Conservation (phyloP, 73 alveolate species). For the Uronychia binucleata region DNA sequence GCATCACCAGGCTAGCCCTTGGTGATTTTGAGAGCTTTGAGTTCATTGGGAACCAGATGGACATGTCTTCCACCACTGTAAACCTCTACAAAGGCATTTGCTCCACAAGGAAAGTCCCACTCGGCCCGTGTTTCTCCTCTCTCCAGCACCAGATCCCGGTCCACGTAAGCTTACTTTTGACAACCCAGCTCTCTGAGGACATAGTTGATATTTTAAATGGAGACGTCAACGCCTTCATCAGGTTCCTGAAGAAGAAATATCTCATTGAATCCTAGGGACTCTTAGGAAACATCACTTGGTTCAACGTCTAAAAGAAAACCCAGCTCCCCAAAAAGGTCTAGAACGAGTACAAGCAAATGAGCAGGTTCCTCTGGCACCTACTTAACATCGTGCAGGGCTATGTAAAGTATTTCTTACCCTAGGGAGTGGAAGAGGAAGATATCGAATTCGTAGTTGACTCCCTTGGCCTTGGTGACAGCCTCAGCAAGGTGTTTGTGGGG, state of each 20-base stretch:
- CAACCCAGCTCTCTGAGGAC: background rate
- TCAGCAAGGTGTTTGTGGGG: background rate
- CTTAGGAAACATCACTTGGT: background rate
- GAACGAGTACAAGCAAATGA: background rate
- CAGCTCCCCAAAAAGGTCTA: background rate
- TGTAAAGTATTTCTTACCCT: background rate
- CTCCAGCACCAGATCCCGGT: background rate
- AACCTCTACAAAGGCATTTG: background rate
- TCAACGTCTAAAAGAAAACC: background rate
- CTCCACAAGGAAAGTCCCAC: background rate
- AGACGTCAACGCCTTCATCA: background rate
- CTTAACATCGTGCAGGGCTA: background rate
- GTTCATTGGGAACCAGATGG: background rate
- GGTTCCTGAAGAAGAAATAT: background rate
- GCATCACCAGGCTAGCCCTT: background rate
- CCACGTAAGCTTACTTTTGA: background rate
- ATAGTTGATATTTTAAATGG: constrained; percentile 1
- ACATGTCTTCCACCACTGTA: background rate
- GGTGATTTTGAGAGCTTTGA: constrained; percentile 4
- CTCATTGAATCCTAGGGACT: background rate
- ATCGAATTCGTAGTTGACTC: background rate
- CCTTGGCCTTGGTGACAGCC: background rate
- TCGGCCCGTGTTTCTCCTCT: background rate
- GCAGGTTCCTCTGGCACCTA: background rate
- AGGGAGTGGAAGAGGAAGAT: background rate